Base-by-base conservation (phyloP, 1,284 basidiomycete species). In the Rhodotorula sp. region DNA sequence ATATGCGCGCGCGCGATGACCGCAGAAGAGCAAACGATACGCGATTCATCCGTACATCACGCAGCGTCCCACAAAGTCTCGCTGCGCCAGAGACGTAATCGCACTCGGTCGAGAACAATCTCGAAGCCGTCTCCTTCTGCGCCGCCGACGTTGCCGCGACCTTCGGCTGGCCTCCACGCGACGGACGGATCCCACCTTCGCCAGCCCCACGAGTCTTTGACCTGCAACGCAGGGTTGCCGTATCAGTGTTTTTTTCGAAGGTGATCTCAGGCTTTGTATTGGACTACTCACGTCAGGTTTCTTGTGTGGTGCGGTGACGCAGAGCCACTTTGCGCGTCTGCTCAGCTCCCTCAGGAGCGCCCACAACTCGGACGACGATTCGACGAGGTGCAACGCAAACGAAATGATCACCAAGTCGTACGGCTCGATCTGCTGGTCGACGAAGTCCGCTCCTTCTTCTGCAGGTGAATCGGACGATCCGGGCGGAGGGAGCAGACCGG, bases 181-280 rank as follows among this genome's bases (percentile, higher is more conserved):
- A 15, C 83, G 81, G 29, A 85, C 79, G 76, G 75, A 75, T 89
- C 84, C 87, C 88, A 89, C 72, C 88, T 85, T 17, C 80, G 78
- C 88, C 88, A 90, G 18, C 88, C 88, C 88, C 88, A 90, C 0
- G 87, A 86, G 20, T 86, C 84, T 79, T 89, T 89, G 74, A 90
- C 87, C 88, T 89, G 61, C 26, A 3, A 18, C 6, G 12, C 6
- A 15, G 5, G 46, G 3, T 14, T 14, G 5, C 20, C 14, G 0
- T 0, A 22, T 54, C 8, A 54, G 53, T 26, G 29, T 10, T 22
- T 57, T 30, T 17, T 29, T 44, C 18, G 18, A 42, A 26, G 5
- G 5, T 29, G n/a, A 14, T 42, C 10, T 42, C 37, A 42, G 1
- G 54, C 29, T 29, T 3, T 3, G 30, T 42, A 8, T n/a, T n/a